Evolutionary conservation across 1,284 basidiomycete genomes (phyloP), one percentile per base, ranked within the genome.

Genomic region (Sphagnurus paluster): DNA sequence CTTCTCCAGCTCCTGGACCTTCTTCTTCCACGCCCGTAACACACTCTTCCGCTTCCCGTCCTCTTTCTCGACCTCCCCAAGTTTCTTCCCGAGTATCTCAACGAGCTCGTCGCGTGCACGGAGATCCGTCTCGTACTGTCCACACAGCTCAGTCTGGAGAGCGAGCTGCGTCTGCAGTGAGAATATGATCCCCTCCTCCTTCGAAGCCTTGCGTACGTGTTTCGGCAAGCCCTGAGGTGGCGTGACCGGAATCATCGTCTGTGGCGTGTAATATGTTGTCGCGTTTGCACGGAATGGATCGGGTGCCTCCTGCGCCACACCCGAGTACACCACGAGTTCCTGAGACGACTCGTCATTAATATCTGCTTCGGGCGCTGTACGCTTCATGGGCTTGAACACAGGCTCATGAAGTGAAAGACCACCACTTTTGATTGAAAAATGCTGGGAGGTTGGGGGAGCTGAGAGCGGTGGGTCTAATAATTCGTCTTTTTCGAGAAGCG

Each of bases 191-290:
- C 74, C 80, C 43, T 87, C 82, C 47, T 87, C 85, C 47, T 79
- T 79, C 1, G 84, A 87, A 0, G 81, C 76, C 46, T 73, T 80
- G 16, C 84, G 76, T 1, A 67, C 65, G 52, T 87, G 85, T 3
- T 74, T 77, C 0, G 56, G 57, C 1, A 50, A 54, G 13, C 68
- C 68, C 30, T 69, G 70, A 0, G 83, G 84, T 13, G 84, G 84
- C 0, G 84, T 85, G 0, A 75, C 72, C 0, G 86, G 84, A 24
- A 85, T 80, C 68, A 82, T 77, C 3, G 77, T 78, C 46, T 84
- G 83, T 3, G 85, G 80, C 0, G 82, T 84, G 58, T 87, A 89
- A 57, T 87, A 88, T 0, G 86, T 86, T 19, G 72, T 81, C n/a
- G 86, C 83, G 55, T 86, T 70, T 2, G 77, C 78, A 21, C 77